phyloP scores from a whole-genome alignment of 805 yeast genomes.

The Ogataea minuta region DNA sequence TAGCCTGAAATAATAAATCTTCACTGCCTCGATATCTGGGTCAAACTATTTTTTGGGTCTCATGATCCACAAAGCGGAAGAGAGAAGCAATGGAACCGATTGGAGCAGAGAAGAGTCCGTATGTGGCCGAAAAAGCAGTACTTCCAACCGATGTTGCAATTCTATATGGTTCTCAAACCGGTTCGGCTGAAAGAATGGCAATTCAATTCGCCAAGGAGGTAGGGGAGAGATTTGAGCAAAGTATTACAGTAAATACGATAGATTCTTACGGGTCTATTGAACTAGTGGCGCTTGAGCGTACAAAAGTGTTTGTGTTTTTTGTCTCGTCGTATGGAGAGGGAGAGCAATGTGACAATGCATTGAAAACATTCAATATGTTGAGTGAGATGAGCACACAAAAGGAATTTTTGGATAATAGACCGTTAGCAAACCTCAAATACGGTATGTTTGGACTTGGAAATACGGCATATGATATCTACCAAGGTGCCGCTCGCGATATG shows the following conservation, averaged over 20 bases:
- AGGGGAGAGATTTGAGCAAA: slow-evolving; percentile 64
- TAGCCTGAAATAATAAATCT: not conserved
- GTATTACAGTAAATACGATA: slow-evolving; percentile 65
- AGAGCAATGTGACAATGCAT: slow-evolving; percentile 91
- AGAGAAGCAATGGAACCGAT: not conserved
- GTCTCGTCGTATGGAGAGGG: slow-evolving; percentile 96
- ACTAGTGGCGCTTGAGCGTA: slow-evolving; percentile 54
- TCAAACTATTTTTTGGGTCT: not conserved
- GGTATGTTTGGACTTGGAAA: slow-evolving; percentile 89
- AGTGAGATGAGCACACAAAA: not conserved
- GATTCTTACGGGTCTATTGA: slow-evolving; percentile 75
- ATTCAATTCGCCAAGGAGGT: slow-evolving; percentile 77
- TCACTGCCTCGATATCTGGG: slow-evolving; percentile 4
- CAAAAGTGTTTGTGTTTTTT: slow-evolving; percentile 48
- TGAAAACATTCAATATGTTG: slow-evolving; percentile 56
- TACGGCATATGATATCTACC: slow-evolving; percentile 84
- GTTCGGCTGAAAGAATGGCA: slow-evolving; percentile 14
- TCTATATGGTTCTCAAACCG: slow-evolving; percentile 40
- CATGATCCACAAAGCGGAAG: not conserved
- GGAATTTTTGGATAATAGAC: slow-evolving; percentile 34
- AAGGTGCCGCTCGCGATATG: slow-evolving; percentile 68
- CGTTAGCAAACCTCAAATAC: slow-evolving; percentile 51
- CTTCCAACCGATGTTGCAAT: slow-evolving; percentile 9
- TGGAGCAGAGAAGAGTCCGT: not conserved
- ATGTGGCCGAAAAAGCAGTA: not conserved